phyloP scores from a whole-genome alignment of 2,329 filamentous ascomycete species.

The Pseudogymnoascus verrucosus region DNA sequence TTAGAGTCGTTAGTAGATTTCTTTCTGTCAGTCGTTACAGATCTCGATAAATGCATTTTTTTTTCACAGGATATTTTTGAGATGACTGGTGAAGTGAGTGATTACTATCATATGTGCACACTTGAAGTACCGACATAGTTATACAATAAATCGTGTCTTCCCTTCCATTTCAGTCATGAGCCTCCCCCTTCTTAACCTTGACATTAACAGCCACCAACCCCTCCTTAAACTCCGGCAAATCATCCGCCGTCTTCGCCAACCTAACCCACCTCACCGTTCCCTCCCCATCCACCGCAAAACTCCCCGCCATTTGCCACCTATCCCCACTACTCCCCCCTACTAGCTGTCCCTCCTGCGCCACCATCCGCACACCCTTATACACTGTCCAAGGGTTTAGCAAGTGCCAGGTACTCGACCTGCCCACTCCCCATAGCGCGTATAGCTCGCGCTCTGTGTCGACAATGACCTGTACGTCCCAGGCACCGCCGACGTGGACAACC shows the following conservation, averaged over 20 bases:
- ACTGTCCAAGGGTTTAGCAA: constrained; percentile 50
- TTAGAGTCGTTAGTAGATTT: background rate
- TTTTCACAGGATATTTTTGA: background rate
- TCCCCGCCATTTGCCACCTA: constrained; percentile 61
- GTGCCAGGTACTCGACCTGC: constrained; percentile 52
- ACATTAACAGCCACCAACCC: constrained; percentile 28
- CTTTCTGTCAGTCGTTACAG: background rate
- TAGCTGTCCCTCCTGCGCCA: constrained; percentile 49
- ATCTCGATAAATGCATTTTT: background rate
- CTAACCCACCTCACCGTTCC: constrained; percentile 47
- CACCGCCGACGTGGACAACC: constrained; percentile 21
- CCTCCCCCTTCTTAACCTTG: constrained; percentile 3
- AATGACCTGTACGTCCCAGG: constrained; percentile 45
- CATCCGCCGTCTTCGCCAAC: constrained; percentile 41
- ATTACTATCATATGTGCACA: background rate
- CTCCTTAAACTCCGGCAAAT: constrained; percentile 45
- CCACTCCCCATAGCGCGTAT: constrained; percentile 60
- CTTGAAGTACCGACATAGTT: background rate
- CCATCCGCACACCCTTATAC: constrained; percentile 49
- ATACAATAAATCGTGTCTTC: background rate
- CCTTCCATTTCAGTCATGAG: background rate
- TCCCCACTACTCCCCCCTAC: constrained; percentile 60
- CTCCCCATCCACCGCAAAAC: constrained; percentile 50
- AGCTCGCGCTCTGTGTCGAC: constrained; percentile 51
- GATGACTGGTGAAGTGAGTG: background rate